phyloP scores from a whole-genome alignment of 352 stramenopile genomes.

The Phytophthora litchii region DNA sequence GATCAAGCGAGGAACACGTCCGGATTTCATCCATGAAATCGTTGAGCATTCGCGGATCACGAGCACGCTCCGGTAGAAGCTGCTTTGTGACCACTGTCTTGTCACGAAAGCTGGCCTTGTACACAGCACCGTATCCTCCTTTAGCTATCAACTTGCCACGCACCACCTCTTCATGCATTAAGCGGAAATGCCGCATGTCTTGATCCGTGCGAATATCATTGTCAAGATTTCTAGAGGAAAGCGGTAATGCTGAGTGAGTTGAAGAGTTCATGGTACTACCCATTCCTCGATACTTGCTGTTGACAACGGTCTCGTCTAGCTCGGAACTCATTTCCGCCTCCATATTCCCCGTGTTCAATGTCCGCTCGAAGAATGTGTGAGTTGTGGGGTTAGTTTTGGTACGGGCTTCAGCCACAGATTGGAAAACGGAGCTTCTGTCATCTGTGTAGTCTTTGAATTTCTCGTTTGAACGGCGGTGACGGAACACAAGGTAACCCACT shows the following conservation, averaged over 20 bases:
- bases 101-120: slow-evolving; percentile 47
- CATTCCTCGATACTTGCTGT: slow-evolving; percentile 20
- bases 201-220: slow-evolving; percentile 81
- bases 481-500: slow-evolving; percentile 39
- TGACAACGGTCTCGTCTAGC: slow-evolving; percentile 24
- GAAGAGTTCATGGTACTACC: slow-evolving; percentile 21
- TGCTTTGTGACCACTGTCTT: slow-evolving; percentile 53
- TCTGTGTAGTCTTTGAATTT: slow-evolving; percentile 28
- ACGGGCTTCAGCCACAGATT: slow-evolving; percentile 7
- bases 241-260: slow-evolving; percentile 7
- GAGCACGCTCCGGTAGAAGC: slow-evolving; percentile 39
- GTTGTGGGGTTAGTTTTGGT: slow-evolving; percentile 12
- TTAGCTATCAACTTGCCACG: slow-evolving; percentile 46
- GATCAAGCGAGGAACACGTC: slow-evolving; percentile 40
- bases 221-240: slow-evolving; percentile 32
- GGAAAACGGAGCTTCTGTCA: slow-evolving; percentile 23
- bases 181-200: slow-evolving; percentile 53
- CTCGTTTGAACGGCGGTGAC: slow-evolving; percentile 21
- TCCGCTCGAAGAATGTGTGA: slow-evolving; percentile 26
- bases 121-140: slow-evolving; percentile 71
- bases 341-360: slow-evolving; percentile 30
- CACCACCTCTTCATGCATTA: slow-evolving; percentile 55
- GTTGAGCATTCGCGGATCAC: slow-evolving; percentile 44
- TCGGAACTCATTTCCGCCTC: slow-evolving; percentile 10
- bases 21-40: slow-evolving; percentile 61